Conservation (phyloP, 768 basidiomycete genomes). For the Serendipita vermifera region DNA sequence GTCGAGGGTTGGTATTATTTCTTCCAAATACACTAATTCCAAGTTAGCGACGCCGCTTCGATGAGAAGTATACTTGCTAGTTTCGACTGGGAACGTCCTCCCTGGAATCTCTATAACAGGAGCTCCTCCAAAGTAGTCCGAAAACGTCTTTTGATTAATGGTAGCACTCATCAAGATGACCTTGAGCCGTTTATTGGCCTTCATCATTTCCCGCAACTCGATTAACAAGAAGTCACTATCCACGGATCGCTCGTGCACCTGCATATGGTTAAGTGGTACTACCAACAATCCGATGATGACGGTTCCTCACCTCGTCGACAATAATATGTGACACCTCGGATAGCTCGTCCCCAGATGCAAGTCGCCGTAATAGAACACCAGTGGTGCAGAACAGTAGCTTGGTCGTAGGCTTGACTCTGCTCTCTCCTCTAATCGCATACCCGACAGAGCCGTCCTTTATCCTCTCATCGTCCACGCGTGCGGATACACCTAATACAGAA, state of each 20-base stretch:
- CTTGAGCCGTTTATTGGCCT: constrained; percentile 51
- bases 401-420: constrained; percentile 48
- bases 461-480: constrained; percentile 74
- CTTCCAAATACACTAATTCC: constrained; percentile 50
- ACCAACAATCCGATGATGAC: neutral
- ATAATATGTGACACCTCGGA: constrained; percentile 67
- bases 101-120: constrained; percentile 80
- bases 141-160: constrained; percentile 79
- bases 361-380: constrained; percentile 73
- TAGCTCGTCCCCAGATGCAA: constrained; percentile 55
- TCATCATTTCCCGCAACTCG: constrained; percentile 64
- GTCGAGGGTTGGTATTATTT: constrained; percentile 44
- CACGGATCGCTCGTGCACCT: constrained; percentile 88
- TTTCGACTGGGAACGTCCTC: constrained; percentile 60
- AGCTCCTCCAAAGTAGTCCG: constrained; percentile 68
- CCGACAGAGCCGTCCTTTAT: constrained; percentile 67
- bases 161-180: constrained; percentile 90
- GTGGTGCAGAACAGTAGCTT: constrained; percentile 86
- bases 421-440: constrained; percentile 82
- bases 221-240: constrained; percentile 84
- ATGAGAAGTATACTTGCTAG: constrained; percentile 35
- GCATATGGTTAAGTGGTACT: neutral
- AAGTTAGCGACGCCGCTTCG: neutral
- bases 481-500: constrained; percentile 78
- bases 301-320: constrained; percentile 64